phyloP scores from a whole-genome alignment of 192 early-diverging fungal genomes.

The Umbelopsis ramanniana region DNA sequence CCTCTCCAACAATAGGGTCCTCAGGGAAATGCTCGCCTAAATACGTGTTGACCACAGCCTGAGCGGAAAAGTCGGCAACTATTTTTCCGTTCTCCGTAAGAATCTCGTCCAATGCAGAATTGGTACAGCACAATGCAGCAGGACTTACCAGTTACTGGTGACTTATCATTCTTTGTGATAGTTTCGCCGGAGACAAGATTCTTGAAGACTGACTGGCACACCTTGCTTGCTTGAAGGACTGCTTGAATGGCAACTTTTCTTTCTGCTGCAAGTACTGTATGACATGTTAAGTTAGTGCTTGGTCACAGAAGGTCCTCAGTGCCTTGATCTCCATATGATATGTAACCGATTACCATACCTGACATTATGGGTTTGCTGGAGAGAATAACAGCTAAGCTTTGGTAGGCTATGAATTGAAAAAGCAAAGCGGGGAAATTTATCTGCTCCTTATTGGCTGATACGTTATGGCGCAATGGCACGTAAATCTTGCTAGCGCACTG shows the following conservation, averaged over 20 bases:
- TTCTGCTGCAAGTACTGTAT: slow-evolving; percentile 59
- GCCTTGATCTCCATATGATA: not conserved
- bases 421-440: not conserved
- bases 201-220: slow-evolving; percentile 90
- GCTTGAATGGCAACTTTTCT: slow-evolving; percentile 86
- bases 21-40: slow-evolving; percentile 79
- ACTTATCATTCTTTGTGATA: slow-evolving; percentile 92
- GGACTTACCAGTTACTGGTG: slow-evolving; percentile 86
- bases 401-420: not conserved
- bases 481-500: not conserved
- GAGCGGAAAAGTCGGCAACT: slow-evolving; percentile 96
- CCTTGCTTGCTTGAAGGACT: slow-evolving; percentile 84
- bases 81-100: not conserved
- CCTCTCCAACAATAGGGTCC: slow-evolving; percentile 95
- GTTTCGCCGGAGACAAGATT: slow-evolving; percentile 81
- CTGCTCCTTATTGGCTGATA: not conserved
- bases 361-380: not conserved
- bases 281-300: not conserved
- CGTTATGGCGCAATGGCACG: slow-evolving; percentile 6
- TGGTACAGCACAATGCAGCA: too few relatives aligned
- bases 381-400: not conserved
- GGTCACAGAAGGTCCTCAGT: not conserved
- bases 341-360: not conserved
- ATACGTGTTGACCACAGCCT: slow-evolving; percentile 90
- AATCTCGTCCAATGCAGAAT: not conserved